Percentiles rank a stretch among this genome's conserved stretches.
These are phyloP conservation scores for Elsinoe batatas DNA, from an alignment of 2,329 filamentous ascomycete species.

Conservation along the genomic window DNA sequence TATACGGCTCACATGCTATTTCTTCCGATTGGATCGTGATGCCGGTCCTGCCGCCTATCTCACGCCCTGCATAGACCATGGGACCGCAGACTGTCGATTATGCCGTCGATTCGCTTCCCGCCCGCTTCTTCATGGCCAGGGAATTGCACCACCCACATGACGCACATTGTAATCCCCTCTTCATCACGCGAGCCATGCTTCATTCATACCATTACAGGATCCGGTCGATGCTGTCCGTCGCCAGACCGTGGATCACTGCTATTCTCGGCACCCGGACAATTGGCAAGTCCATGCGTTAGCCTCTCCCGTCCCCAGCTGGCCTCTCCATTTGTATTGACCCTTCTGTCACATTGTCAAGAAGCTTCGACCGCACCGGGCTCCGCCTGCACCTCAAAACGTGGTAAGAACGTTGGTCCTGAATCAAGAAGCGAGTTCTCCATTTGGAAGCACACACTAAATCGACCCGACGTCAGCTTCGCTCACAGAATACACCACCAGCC, in stretches of 20 bases:
- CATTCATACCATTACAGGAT: not conserved
- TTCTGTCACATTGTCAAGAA: slow-evolving; percentile 5
- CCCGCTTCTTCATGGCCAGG: not conserved
- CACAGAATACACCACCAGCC: not conserved
- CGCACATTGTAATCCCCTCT: not conserved
- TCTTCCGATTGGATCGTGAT: slow-evolving; percentile 9
- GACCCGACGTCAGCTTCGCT: not conserved
- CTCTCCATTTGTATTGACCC: slow-evolving; percentile 1
- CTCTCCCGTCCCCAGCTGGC: not conserved
- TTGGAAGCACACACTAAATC: not conserved
- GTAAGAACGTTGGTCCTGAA: slow-evolving; percentile 6
- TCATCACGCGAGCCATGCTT: slow-evolving; percentile 3
- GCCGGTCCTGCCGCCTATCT: slow-evolving; percentile 9
- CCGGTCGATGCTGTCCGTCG: slow-evolving; percentile 4
- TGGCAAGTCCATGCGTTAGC: slow-evolving; percentile 9
- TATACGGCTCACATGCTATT: slow-evolving; percentile 9
- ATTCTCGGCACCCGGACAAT: slow-evolving; percentile 5
- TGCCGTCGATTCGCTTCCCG: not conserved
- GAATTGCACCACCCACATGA: slow-evolving; percentile 6
- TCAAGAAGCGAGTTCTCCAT: slow-evolving; percentile 10
- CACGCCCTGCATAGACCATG: not conserved
- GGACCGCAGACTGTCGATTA: not conserved
- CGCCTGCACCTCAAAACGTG: not conserved
- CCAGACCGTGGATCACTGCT: not conserved
- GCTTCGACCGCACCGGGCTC: not conserved